These are phyloP conservation scores for Discostella pseudostelligera DNA, from an alignment of 108 stramenopile species.

Conservation along the genomic window DNA sequence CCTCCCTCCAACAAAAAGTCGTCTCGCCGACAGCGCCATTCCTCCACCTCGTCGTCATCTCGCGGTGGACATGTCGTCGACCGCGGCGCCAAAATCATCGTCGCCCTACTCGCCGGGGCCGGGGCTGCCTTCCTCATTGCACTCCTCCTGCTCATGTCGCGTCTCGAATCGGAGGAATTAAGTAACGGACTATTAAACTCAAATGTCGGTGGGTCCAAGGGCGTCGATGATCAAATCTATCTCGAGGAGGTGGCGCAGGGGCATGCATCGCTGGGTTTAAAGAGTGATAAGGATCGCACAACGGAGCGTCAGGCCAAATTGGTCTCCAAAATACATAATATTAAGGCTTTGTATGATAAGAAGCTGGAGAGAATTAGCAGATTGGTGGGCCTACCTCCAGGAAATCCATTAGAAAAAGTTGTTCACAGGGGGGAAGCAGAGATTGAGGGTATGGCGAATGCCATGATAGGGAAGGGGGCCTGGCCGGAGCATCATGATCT, in stretches of 20 bases:
- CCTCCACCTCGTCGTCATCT: neutral
- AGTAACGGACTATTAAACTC: conserved; percentile 16
- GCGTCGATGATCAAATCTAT: conserved; percentile 32
- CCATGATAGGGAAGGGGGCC: conserved; percentile 20
- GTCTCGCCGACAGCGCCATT: conserved; percentile 5
- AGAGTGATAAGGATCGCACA: conserved; percentile 9
- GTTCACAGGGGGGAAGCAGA: conserved; percentile 26
- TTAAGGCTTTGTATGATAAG: conserved; percentile 10
- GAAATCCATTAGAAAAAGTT: conserved; percentile 16
- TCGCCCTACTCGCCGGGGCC: conserved; percentile 43
- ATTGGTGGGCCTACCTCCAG: conserved; percentile 1
- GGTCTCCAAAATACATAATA: conserved; percentile 11
- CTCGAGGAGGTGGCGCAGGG: conserved; percentile 39
- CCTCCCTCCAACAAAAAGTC: conserved; percentile 8
- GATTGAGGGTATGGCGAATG: conserved; percentile 21
- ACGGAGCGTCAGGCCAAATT: conserved; percentile 18
- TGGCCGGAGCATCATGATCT: conserved; percentile 20
- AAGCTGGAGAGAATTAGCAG: conserved; percentile 15
- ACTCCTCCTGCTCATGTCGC: conserved; percentile 25
- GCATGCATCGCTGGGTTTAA: conserved; percentile 12
- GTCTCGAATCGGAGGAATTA: conserved; percentile 33
- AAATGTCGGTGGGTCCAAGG: conserved; percentile 22
- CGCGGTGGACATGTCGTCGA: conserved; percentile 1
- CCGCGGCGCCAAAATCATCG: conserved; percentile 25
- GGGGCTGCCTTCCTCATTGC: conserved; percentile 43